Conservation (phyloP, 495 filamentous ascomycete genomes). For the Letharia columbiana region DNA sequence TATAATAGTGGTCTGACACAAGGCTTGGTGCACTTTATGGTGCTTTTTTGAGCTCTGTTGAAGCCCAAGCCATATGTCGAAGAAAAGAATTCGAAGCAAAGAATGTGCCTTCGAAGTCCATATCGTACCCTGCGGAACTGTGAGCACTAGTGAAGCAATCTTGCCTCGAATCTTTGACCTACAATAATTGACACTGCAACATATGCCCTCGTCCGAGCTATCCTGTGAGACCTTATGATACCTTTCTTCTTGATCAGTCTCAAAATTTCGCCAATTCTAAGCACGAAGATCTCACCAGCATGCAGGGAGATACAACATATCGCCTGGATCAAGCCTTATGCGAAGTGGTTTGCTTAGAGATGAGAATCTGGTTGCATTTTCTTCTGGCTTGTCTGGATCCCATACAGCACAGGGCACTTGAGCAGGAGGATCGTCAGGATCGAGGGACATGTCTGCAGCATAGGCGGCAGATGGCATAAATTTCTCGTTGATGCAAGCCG, state of each 20-base stretch:
- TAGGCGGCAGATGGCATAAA: slow-evolving; percentile 46
- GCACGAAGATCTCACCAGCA: slow-evolving; percentile 48
- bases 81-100: slow-evolving; percentile 49
- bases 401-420: slow-evolving; percentile 56
- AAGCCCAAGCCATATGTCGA: slow-evolving; percentile 28
- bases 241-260: slow-evolving; percentile 27
- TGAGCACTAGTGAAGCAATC: slow-evolving; percentile 6
- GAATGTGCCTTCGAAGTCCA: slow-evolving; percentile 54
- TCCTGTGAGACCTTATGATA: slow-evolving; percentile 66
- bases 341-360: slow-evolving; percentile 44
- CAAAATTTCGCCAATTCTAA: neutral
- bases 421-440: slow-evolving; percentile 31
- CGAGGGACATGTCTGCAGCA: slow-evolving; percentile 27
- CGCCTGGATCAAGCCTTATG: slow-evolving; percentile 57
- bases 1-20: neutral
- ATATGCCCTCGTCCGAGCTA: slow-evolving; percentile 53
- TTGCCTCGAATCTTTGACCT: slow-evolving; percentile 22
- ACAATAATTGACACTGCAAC: slow-evolving; percentile 75
- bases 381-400: slow-evolving; percentile 54
- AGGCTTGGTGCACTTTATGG: neutral
- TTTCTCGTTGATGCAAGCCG: slow-evolving; percentile 54
- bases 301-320: slow-evolving; percentile 72
- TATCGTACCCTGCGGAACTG: slow-evolving; percentile 49
- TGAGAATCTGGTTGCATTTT: slow-evolving; percentile 45
- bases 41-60: neutral